Percentiles rank a stretch among this genome's conserved stretches.
These are phyloP conservation scores for Oryza longistaminata DNA, from an alignment of 176 grass and related monocot species.

Conservation along the genomic window DNA sequence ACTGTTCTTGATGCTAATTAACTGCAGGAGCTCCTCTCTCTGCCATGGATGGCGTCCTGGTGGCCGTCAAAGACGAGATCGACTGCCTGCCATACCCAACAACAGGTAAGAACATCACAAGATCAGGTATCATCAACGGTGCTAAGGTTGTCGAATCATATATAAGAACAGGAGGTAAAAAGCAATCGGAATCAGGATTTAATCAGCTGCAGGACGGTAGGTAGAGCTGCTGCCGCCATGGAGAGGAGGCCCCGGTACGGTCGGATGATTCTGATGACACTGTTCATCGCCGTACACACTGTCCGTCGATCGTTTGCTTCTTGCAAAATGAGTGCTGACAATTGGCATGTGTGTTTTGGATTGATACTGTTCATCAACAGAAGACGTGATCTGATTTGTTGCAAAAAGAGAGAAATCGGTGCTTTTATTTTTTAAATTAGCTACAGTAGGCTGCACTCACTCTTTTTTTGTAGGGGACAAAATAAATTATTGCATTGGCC, in stretches of 20 bases:
- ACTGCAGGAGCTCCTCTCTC: conserved; percentile 60
- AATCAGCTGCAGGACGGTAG: not conserved
- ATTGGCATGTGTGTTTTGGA: not conserved
- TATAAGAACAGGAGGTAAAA: not conserved
- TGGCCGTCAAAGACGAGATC: conserved; percentile 91
- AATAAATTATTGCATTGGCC: not conserved
- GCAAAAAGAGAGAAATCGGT: no score
- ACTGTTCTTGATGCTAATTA: no score
- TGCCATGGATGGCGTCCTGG: conserved; percentile 74
- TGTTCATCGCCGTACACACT: not conserved
- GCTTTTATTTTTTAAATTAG: not conserved
- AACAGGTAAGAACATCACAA: conserved; percentile 49
- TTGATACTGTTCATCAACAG: not conserved
- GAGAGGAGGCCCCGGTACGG: not conserved
- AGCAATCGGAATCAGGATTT: not conserved
- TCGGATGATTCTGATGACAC: not conserved
- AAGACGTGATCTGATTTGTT: not conserved
- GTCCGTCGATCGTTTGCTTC: not conserved
- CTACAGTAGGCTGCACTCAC: not conserved
- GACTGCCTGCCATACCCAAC: conserved; percentile 87
- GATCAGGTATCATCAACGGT: no score
- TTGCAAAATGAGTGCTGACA: not conserved
- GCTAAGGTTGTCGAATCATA: no score
- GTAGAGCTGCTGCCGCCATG: not conserved
- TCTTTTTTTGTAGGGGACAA: not conserved